Evolutionary conservation across 257 asterid species (phyloP).

Genomic region (Vinca minor): DNA sequence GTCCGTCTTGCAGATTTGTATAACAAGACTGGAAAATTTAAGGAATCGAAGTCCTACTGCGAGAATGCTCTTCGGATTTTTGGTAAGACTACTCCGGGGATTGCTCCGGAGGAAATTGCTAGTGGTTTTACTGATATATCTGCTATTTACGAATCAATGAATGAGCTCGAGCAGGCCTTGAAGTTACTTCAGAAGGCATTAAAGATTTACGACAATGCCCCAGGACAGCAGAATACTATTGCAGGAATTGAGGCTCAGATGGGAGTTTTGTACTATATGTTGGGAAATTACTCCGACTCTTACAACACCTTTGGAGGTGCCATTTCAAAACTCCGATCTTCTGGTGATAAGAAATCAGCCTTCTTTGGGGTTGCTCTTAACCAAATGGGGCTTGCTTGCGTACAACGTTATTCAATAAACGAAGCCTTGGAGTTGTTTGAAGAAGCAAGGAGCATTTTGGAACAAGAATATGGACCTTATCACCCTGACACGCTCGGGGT

Average conservation of each 20-base stretch:
- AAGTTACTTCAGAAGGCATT: slow-evolving; percentile 77
- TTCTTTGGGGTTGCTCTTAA: slow-evolving; percentile 87
- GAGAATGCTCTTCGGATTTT: slow-evolving; percentile 81
- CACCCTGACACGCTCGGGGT: slow-evolving; percentile 96
- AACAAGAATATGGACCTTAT: slow-evolving; percentile 83
- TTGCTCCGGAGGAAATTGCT: slow-evolving; percentile 80
- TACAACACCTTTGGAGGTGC: slow-evolving; percentile 51
- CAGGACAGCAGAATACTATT: slow-evolving; percentile 78
- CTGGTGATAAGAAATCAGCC: slow-evolving; percentile 86
- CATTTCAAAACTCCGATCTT: slow-evolving; percentile 66
- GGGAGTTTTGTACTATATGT: slow-evolving; percentile 81
- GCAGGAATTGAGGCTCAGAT: slow-evolving; percentile 94
- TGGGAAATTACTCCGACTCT: slow-evolving; percentile 69
- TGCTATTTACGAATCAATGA: slow-evolving; percentile 85
- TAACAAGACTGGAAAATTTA: slow-evolving; percentile 70
- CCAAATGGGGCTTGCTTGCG: slow-evolving; percentile 80
- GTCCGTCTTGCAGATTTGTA: slow-evolving; percentile 85
- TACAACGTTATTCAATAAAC: slow-evolving; percentile 66
- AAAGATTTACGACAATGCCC: slow-evolving; percentile 74
- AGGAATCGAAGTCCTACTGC: slow-evolving; percentile 78
- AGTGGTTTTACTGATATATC: slow-evolving; percentile 80
- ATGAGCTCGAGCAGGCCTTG: slow-evolving; percentile 72
- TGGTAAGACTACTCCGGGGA: slow-evolving; percentile 66
- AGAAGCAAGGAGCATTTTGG: slow-evolving; percentile 76
- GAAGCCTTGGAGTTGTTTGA: slow-evolving; percentile 81